phyloP scores from a whole-genome alignment of 257 asterid species.

The Lantana camara region DNA sequence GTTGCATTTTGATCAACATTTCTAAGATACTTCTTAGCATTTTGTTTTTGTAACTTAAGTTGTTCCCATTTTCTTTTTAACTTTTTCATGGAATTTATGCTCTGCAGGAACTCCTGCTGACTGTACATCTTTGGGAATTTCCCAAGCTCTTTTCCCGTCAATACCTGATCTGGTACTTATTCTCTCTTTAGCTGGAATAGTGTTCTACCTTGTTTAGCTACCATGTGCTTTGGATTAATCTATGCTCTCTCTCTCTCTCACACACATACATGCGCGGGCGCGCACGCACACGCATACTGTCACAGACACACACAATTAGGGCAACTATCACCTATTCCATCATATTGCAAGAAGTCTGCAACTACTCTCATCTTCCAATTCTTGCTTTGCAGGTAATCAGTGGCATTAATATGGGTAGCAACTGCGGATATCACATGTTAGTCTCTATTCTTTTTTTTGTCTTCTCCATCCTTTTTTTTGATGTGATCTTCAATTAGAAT shows the following conservation, averaged over 20 bases:
- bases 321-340: constrained; percentile 18
- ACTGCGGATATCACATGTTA: constrained; percentile 81
- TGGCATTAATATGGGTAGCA: constrained; percentile 90
- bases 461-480: constrained; percentile 18
- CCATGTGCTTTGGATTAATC: neutral
- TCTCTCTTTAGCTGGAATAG: constrained; percentile 31
- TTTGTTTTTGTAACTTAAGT: neutral
- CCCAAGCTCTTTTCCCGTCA: constrained; percentile 66
- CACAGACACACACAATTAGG: neutral
- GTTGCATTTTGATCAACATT: constrained; percentile 13
- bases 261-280: neutral
- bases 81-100: constrained; percentile 17
- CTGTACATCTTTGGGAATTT: constrained; percentile 83
- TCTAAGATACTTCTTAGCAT: constrained; percentile 2
- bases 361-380: constrained; percentile 25
- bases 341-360: neutral
- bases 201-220: neutral
- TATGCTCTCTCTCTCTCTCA: neutral
- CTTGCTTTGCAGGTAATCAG: constrained; percentile 71
- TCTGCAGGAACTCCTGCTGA: constrained; percentile 89
- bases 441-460: constrained; percentile 32
- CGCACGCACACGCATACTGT: too few relatives aligned
- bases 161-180: constrained; percentile 79
- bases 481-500: neutral
- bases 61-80: neutral